Evolutionary conservation across 345 rosid genomes (phyloP).

Genomic region (Aquilaria malaccensis): DNA sequence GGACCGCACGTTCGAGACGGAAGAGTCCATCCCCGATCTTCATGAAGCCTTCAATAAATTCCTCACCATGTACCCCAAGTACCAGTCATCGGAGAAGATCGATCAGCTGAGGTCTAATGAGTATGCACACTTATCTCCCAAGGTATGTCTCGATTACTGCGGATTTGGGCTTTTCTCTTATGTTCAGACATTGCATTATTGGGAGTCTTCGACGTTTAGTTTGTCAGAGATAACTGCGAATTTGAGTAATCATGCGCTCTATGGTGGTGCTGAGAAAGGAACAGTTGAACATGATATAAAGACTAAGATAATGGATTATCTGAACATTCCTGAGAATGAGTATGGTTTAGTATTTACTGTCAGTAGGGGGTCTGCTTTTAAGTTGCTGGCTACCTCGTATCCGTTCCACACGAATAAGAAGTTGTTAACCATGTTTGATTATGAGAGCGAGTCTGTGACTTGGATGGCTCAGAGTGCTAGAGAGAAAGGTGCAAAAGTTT

Average conservation of each 20-base stretch:
- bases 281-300: constrained; percentile 87
- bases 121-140: constrained; percentile 71
- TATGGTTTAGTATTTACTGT: constrained; percentile 98
- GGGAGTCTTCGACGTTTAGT: constrained; percentile 98
- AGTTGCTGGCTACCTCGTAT: constrained; percentile 87
- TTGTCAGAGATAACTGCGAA: constrained; percentile 93
- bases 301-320: constrained; percentile 85
- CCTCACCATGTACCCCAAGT: constrained; percentile 85
- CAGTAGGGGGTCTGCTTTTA: constrained; percentile 99
- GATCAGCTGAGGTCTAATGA: constrained; percentile 75
- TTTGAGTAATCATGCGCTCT: constrained; percentile 88
- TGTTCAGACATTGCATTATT: constrained; percentile 83
- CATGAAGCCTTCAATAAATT: constrained; percentile 63
- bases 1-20: constrained; percentile 60
- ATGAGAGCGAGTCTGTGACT: constrained; percentile 92
- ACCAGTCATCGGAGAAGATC: constrained; percentile 71
- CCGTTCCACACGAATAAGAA: constrained; percentile 95
- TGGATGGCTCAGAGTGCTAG: constrained; percentile 98
- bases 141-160: constrained; percentile 99
- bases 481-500: constrained; percentile 89
- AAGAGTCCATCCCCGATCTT: constrained; percentile 61
- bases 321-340: constrained; percentile 95
- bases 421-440: constrained; percentile 94
- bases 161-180: constrained; percentile 94
- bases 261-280: constrained; percentile 90